Evolutionary conservation across 139 green algal species (phyloP), one percentile per base, ranked within the genome.

Genomic region (Haematococcus lacustris): DNA sequence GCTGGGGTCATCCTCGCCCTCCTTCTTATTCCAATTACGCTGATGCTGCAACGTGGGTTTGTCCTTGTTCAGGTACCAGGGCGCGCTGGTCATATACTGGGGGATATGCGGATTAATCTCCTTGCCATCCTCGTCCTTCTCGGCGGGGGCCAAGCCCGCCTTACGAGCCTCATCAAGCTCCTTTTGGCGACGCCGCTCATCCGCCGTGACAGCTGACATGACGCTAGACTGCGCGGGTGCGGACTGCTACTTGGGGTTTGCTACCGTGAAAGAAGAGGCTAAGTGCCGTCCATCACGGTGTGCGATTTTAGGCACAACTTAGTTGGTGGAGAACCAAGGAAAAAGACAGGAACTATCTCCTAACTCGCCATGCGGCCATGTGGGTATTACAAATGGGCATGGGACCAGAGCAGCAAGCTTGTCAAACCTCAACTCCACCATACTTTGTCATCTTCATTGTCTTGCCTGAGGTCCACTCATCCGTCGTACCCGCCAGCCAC

Each of bases 21-120:
- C 74, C 66, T 88, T 82, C 30, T 86, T 69, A 62, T 92, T 92
- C 94, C 94, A 99, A 78, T 98, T 93, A 40, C 90, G 87, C 78
- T 99, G 95, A 93, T 99, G 95, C 89, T 98, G 97, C 73, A 99
- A 81, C 3, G 84, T 91, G 32, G 95, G 93, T 51, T 90, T 57
- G 57, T 85, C 80, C 63, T 90, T 81, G 76, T 93, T 95, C 35
- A 98, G 79, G 85, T 99, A 99, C 95, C 95, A 99, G 13, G 95
- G 95, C 43, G 93, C 96, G 60, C 73, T 90, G 51, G 88, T 88
- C 95, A 99, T 99, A 76, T 97, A 98, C 84, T 98, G 87, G 3
- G 96, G 96, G 68, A 99, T 99, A 73, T 99, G 96, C 0, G 96
- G 96, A 85, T 99, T 99, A 78, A 99, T 99, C 64, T 96, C 93